A percentile compares a stretch with the other conserved stretches of the same genome.
These are phyloP conservation scores for Chrysoporthe austroafricana DNA, from an alignment of 2,329 filamentous ascomycete genomes.

Conservation along the genomic window DNA sequence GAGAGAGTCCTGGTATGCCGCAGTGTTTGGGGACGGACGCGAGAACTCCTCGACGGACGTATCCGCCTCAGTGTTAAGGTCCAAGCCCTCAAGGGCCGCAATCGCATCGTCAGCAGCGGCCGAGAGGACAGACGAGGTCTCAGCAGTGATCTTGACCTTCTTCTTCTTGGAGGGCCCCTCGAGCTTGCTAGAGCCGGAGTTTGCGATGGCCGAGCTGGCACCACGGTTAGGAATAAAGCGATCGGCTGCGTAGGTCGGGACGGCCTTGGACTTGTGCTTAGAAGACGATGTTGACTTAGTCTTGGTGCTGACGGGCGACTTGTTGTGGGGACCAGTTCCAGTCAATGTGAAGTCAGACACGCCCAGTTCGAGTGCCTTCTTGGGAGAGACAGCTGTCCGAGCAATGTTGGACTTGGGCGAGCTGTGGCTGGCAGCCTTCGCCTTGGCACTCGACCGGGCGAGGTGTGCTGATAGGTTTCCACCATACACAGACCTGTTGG, in stretches of 20 bases:
- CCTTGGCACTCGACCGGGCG: conserved; percentile 68
- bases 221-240: conserved; percentile 95
- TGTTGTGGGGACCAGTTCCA: conserved; percentile 70
- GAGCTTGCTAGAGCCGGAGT: conserved; percentile 81
- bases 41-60: conserved; percentile 59
- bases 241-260: conserved; percentile 79
- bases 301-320: conserved; percentile 63
- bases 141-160: conserved; percentile 70
- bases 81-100: conserved; percentile 78
- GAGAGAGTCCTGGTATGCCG: conserved; percentile 89
- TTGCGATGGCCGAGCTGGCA: conserved; percentile 85
- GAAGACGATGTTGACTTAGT: conserved; percentile 43
- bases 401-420: conserved; percentile 98
- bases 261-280: conserved; percentile 73
- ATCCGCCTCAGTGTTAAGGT: conserved; percentile 72
- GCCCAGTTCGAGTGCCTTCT: conserved; percentile 82
- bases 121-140: conserved; percentile 77
- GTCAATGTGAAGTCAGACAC: conserved; percentile 92
- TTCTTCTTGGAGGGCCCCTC: conserved; percentile 71
- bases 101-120: conserved; percentile 80
- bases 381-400: conserved; percentile 72
- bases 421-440: conserved; percentile 76
- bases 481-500: conserved; percentile 77
- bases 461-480: conserved; percentile 81
- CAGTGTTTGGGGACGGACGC: conserved; percentile 82